Base-by-base conservation (phyloP, 116 monocot genomes). In the Papilionanthe hybrid region DNA sequence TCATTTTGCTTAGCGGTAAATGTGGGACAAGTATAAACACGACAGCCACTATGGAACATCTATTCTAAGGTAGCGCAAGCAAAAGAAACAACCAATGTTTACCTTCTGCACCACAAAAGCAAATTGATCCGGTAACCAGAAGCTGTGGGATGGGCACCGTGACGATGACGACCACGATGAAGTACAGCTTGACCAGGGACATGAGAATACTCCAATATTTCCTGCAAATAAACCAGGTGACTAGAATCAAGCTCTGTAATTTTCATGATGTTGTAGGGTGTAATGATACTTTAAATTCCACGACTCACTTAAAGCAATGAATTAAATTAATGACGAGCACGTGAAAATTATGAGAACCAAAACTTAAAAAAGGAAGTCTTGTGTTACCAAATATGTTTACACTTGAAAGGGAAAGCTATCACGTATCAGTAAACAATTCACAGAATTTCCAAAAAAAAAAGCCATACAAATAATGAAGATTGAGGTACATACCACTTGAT, bases 81-180 rank as follows among this genome's bases (percentile, higher is more conserved):
- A 37, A 7, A 37, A 69, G 15, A 69, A 69, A 69, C 73, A 73
- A 42, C 13, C 6, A 44, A 19, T 18, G 22, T n/a, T 44, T 89
- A 93, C 98, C 98, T 94, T 89, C 94, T 85, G 86, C 98, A 98
- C 98, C 98, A 98, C 41, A 98, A 58, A 42, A 98, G 90, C 71
- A 98, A 81, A 90, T 98, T 98, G 55, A 91, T 89, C 79, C 98
- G 89, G 63, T 90, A 84, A 55, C 98, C 94, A 79, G 91, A 88
- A 76, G 91, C 88, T 71, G 93, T 98, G 17, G 98, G 82, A 56
- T 85, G 87, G 30, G 98, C 98, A 78, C 98, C 98, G 82, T 98
- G 98, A 45, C 98, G 83, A 79, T 98, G 94, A 25, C 98, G 98
- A 49, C 98, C 98, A 74, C 86, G 89, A 78, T 98, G 98, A 77